Conservation (phyloP, 208 protist genomes). For the Lotmaria passim region DNA sequence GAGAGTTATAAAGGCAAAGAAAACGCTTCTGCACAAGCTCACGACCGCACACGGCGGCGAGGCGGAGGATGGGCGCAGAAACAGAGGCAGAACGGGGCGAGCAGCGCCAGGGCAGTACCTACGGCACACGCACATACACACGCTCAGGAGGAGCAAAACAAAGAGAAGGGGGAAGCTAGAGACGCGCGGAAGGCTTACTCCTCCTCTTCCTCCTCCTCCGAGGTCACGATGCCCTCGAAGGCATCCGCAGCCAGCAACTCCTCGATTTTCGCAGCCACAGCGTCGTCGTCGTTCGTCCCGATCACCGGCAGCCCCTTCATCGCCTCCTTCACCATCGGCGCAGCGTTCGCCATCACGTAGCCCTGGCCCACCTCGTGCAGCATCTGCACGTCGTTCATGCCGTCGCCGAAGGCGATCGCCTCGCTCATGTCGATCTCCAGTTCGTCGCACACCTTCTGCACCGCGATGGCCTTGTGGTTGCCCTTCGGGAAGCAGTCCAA, state of each 20-base stretch:
- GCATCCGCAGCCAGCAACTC: slow-evolving; percentile 33
- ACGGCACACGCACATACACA: too few species aligned
- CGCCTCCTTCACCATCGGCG: slow-evolving; percentile 39
- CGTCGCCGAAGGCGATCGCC: slow-evolving; percentile 58
- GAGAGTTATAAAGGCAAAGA: too few species aligned
- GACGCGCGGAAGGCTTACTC: too few species aligned
- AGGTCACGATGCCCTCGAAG: too few species aligned
- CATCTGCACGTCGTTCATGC: slow-evolving; percentile 63
- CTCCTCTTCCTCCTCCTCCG: too few species aligned
- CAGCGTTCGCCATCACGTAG: slow-evolving; percentile 60
- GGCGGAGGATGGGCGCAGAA: too few species aligned
- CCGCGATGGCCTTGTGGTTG: slow-evolving; percentile 48
- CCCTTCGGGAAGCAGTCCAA: slow-evolving; percentile 33
- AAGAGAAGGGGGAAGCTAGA: too few species aligned
- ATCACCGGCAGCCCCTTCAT: slow-evolving; percentile 52
- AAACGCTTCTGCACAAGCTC: too few species aligned
- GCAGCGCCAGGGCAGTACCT: too few species aligned
- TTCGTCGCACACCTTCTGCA: slow-evolving; percentile 35
- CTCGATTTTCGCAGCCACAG: slow-evolving; percentile 55
- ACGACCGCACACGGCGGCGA: too few species aligned
- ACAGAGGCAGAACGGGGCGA: too few species aligned
- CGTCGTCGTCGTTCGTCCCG: slow-evolving; percentile 47
- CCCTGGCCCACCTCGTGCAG: slow-evolving; percentile 39
- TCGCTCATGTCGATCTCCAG: slow-evolving; percentile 36
- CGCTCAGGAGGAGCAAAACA: too few species aligned